A percentile compares a stretch with the other conserved stretches of the same genome.
Evolutionary conservation across 371 early-diverging fungal species (phyloP).

Genomic region (Mucor mucedo): DNA sequence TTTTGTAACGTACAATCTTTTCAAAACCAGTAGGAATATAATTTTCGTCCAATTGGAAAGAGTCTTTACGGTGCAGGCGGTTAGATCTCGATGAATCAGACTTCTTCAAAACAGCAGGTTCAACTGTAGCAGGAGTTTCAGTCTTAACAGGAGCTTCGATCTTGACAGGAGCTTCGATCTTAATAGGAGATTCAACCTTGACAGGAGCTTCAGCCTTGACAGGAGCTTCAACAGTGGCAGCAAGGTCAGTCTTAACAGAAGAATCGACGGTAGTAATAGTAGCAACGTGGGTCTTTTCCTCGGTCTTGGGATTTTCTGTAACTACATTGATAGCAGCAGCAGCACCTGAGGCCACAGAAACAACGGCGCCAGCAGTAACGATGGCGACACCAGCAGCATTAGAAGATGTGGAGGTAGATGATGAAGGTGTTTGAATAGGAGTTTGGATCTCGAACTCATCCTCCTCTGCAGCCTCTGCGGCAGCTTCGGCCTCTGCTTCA

Average conservation of each 20-base stretch:
- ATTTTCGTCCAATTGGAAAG: slow-evolving; percentile 35
- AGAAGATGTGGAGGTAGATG: slow-evolving; percentile 17
- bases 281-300: slow-evolving; percentile 4
- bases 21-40: slow-evolving; percentile 50
- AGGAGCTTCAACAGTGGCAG: slow-evolving; percentile 15
- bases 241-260: slow-evolving; percentile 4
- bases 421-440: slow-evolving; percentile 28
- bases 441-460: slow-evolving; percentile 23
- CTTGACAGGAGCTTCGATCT: not conserved
- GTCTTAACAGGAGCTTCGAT: not conserved
- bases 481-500: slow-evolving; percentile 28
- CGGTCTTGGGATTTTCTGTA: not conserved
- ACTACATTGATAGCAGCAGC: slow-evolving; percentile 6
- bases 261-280: slow-evolving; percentile 4
- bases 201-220: slow-evolving; percentile 5
- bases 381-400: slow-evolving; percentile 19
- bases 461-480: slow-evolving; percentile 17
- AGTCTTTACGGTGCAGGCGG: slow-evolving; percentile 25
- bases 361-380: slow-evolving; percentile 14
- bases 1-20: slow-evolving; percentile 47
- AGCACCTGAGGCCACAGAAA: slow-evolving; percentile 16
- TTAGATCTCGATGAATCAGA: slow-evolving; percentile 19
- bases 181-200: not conserved
- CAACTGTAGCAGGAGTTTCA: not conserved
- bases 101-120: slow-evolving; percentile 14